Conservation (phyloP, 495 filamentous ascomycete species). For the Penicillium lagena region DNA sequence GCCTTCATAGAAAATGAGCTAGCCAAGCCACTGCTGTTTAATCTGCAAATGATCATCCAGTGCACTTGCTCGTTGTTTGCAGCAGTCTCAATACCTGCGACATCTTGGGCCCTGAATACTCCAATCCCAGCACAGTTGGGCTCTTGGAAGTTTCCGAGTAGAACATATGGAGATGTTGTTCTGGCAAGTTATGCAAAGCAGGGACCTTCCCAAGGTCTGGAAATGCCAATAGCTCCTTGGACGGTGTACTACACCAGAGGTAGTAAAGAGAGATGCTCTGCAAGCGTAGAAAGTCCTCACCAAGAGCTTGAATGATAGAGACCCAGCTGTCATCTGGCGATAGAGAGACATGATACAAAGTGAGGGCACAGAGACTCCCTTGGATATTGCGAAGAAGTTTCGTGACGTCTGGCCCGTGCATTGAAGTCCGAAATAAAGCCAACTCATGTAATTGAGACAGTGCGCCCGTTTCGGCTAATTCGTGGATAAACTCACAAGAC, state of each 20-base stretch:
- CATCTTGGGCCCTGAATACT: conserved; percentile 20
- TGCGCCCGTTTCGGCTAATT: conserved; percentile 12
- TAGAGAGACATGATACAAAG: conserved; percentile 16
- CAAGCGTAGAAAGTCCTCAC: conserved; percentile 5
- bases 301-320: conserved; percentile 9
- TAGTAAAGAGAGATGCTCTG: conserved; percentile 17
- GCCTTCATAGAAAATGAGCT: background rate
- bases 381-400: conserved; percentile 9
- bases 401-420: conserved; percentile 10
- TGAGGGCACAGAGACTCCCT: conserved; percentile 7
- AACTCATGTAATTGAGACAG: conserved; percentile 16
- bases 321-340: conserved; percentile 10
- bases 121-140: conserved; percentile 14
- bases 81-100: conserved; percentile 11
- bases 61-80: background rate
- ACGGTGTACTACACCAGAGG: conserved; percentile 13
- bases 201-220: conserved; percentile 13
- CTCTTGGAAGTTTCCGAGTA: conserved; percentile 14
- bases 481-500: conserved; percentile 21
- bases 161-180: conserved; percentile 9
- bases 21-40: background rate
- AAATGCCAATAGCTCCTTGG: conserved; percentile 13
- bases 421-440: conserved; percentile 14
- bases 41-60: background rate
- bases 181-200: conserved; percentile 1